A percentile compares a stretch with the other conserved stretches of the same genome.
These are phyloP conservation scores for Phytophthora brassicae DNA, from an alignment of 352 stramenopile species.

Conservation along the genomic window DNA sequence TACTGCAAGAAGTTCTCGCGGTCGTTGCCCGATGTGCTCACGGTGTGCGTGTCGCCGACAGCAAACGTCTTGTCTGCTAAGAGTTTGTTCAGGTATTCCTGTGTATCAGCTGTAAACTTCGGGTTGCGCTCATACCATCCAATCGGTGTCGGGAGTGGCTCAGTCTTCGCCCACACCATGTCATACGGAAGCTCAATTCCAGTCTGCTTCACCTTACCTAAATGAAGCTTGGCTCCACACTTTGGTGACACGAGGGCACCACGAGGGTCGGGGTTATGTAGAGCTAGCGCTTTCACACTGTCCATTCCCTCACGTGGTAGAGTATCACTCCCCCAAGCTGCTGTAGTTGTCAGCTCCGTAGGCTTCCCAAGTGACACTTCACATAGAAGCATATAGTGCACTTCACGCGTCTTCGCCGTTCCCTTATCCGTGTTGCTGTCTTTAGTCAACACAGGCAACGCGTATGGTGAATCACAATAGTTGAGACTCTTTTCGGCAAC, in stretches of 20 bases:
- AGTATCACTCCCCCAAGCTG: constrained; percentile 35
- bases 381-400: constrained; percentile 76
- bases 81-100: constrained; percentile 43
- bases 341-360: constrained; percentile 35
- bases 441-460: constrained; percentile 34
- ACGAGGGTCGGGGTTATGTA: constrained; percentile 52
- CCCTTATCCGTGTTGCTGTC: constrained; percentile 38
- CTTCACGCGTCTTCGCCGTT: constrained; percentile 42
- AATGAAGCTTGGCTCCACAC: constrained; percentile 47
- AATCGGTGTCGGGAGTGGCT: constrained; percentile 24
- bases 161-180: constrained; percentile 58
- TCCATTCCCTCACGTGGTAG: constrained; percentile 46
- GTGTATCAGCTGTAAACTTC: constrained; percentile 35
- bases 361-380: constrained; percentile 62
- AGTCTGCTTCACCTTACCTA: constrained; percentile 52
- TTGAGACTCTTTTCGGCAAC: constrained; percentile 72
- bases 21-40: constrained; percentile 37
- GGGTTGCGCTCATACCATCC: constrained; percentile 44
- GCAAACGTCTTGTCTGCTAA: constrained; percentile 37
- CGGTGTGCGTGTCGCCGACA: constrained; percentile 39
- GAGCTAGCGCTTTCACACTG: constrained; percentile 59
- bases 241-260: constrained; percentile 55
- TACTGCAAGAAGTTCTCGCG: constrained; percentile 41
- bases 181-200: constrained; percentile 44
- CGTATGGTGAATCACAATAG: constrained; percentile 69